Percentiles rank a stretch among this genome's conserved stretches.
These are phyloP conservation scores for Bremia lactucae DNA, from an alignment of 352 stramenopile genomes.

Conservation along the genomic window DNA sequence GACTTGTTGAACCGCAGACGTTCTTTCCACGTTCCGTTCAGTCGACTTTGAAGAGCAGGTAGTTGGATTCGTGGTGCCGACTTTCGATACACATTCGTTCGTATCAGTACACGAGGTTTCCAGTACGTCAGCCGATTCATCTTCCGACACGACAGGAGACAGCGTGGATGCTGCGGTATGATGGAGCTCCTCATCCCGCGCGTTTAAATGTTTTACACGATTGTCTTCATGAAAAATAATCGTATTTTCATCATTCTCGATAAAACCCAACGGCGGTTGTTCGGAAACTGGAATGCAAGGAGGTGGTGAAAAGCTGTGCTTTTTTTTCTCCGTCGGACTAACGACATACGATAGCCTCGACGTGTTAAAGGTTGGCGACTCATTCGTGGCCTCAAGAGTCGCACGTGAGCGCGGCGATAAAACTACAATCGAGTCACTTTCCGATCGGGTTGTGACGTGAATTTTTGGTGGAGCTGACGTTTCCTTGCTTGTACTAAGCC, in stretches of 20 bases:
- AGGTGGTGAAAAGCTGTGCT: conserved; percentile 14
- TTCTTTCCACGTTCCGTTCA: too few species aligned
- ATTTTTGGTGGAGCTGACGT: conserved; percentile 8
- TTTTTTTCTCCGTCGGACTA: conserved; percentile 22
- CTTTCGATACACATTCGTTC: neutral
- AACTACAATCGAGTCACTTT: conserved; percentile 11
- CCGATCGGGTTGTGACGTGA: conserved; percentile 10
- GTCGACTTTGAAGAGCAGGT: conserved; percentile 7
- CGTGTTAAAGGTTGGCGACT: conserved; percentile 15
- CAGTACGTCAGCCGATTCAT: conserved; percentile 9
- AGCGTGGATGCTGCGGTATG: too few species aligned
- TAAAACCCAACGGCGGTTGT: conserved; percentile 18
- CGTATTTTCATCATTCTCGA: conserved; percentile 3
- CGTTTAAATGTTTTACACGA: conserved; percentile 1
- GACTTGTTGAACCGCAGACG: too few species aligned
- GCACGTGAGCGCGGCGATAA: conserved; percentile 5
- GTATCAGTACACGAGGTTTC: conserved; percentile 6
- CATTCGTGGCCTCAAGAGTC: conserved; percentile 6
- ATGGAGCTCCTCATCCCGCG: neutral
- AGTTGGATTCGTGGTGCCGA: neutral
- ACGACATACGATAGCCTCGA: conserved; percentile 22
- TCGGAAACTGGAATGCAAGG: conserved; percentile 18
- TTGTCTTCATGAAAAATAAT: too few species aligned
- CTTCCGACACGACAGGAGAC: conserved; percentile 17
- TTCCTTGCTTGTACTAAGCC: neutral